Evolutionary conservation across 1,284 basidiomycete species (phyloP), one percentile per base, ranked within the genome.

Genomic region (Cutaneotrichosporon mucoides): DNA sequence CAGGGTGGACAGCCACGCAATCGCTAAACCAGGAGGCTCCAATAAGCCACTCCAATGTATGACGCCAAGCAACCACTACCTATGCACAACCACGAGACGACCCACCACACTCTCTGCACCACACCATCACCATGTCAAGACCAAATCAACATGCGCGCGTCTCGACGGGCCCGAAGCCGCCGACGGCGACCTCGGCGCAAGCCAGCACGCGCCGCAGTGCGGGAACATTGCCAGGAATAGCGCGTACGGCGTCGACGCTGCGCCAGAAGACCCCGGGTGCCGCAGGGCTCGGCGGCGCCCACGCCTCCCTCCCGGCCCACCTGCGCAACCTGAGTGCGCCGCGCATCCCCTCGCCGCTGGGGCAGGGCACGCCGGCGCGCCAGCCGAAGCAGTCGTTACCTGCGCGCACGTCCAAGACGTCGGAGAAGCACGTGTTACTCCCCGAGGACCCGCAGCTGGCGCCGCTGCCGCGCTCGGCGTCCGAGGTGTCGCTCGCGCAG

Each of bases 361-460:
- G 77, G 3, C 70, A 73, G 62, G 77, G 77, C 12, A 79, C 77
- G 15, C 77, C 77, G 1, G 69, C 70, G 5, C 58, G 72, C 8
- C 55, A 60, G n/a, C 45, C 64, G 12, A 76, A 76, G 49, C 73
- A 75, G 56, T 71, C 73, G 2, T 63, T 24, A 24, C 24, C 59
- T 79, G 90, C 76, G 5, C 84, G 93, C 49, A 89, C 90, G 0
- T 92, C 90, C 12, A 97, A 97, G 80, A 92, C 89, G 1, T 89
- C 87, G 0, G 91, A 94, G 68, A 92, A 91, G 72, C 90, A 95
- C 65, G 92, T 97, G 6, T 82, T 93, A 16, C 84, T 97, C 10
- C 93, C 93, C 0, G 91, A 90, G 50, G 92, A 87, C 51, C 90
- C 91, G 3, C 93, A 97, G 76, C 90, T 92, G 1, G 88, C 86